Evolutionary conservation across 805 yeast genomes (phyloP).

Genomic region (Candida ascalaphidarum): DNA sequence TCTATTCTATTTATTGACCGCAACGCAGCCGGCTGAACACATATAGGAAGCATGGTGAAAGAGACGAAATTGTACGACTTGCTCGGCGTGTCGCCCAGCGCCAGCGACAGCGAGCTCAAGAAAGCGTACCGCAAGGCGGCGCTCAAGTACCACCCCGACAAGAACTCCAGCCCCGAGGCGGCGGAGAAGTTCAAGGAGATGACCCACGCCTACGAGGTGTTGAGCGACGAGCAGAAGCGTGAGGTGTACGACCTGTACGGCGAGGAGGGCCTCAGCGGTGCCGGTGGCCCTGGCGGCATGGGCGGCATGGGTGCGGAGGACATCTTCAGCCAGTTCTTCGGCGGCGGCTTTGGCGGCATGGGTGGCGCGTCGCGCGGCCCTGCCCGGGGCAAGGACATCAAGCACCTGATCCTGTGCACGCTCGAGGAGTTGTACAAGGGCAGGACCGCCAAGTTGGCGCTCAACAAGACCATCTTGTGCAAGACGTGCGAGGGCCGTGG

Average conservation of each 20-base stretch:
- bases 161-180: constrained; percentile 79
- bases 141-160: constrained; percentile 76
- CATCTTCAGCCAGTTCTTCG: constrained; percentile 74
- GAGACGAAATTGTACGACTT: constrained; percentile 73
- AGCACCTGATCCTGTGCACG: constrained; percentile 76
- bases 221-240: constrained; percentile 84
- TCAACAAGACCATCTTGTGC: constrained; percentile 88
- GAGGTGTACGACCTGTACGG: constrained; percentile 85
- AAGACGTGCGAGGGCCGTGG: constrained; percentile 88
- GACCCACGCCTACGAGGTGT: constrained; percentile 80
- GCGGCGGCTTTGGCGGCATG: constrained; percentile 49
- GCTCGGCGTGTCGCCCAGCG: constrained; percentile 63
- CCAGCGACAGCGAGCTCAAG: constrained; percentile 64
- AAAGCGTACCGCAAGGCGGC: constrained; percentile 81
- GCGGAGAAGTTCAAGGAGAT: constrained; percentile 93
- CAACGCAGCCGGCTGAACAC: no score
- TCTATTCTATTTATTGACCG: no score
- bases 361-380: constrained; percentile 75
- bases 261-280: constrained; percentile 80
- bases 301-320: constrained; percentile 59
- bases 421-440: constrained; percentile 94
- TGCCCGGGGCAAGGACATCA: constrained; percentile 81
- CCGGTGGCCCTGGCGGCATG: constrained; percentile 53
- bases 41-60: constrained; percentile 69
- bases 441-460: constrained; percentile 85